Evolutionary conservation across 148 eudicot species (phyloP), one percentile per base, ranked within the genome.

Genomic region (Beta vulgaris): DNA sequence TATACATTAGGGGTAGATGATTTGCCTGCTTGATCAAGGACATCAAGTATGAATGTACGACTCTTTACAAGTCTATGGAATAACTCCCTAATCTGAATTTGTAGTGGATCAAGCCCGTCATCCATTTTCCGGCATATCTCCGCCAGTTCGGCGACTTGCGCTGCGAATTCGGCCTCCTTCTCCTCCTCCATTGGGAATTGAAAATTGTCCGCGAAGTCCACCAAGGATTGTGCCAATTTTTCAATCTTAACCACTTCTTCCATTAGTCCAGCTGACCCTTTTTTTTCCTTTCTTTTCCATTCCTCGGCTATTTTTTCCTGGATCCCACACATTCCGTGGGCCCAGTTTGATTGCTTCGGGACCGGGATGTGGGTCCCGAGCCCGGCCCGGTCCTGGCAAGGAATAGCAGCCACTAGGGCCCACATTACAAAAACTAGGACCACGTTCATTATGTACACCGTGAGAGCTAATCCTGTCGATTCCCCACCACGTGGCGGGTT

Each of bases 221-320:
- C 68, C 73, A 96, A 49, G 0, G 76, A 78, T 8, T 74, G 81
- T 1, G 90, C 88, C 29, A 80, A 31, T 46, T 80, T 92, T 83
- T 89, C 97, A 72, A 91, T 76, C 70, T 73, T 87, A 48, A 85
- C 92, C 11, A 86, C 76, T 78, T 96, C 99, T 36, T 87, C 88
- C 90, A 96, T 78, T 51, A 96, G 77, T 21, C 99, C 99, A 31
- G 78, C 78, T 0, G 81, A 78, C 63, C 94, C 94, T 66, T 85
- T 92, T 85, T 91, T 95, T 83, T 92, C 99, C 82, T 91, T 92
- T 78, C 81, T 90, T 85, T 90, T 92, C 99, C 92, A 90, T 57
- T 95, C 97, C 72, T 95, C 99, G 3, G 84, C 91, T 25, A 95
- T 92, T 75, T 88, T 95, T 67, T 95, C 99, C 19, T 89, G 94